Evolutionary conservation across 331 rosid genomes (phyloP).

Genomic region (Erythrophleum ivorense): DNA sequence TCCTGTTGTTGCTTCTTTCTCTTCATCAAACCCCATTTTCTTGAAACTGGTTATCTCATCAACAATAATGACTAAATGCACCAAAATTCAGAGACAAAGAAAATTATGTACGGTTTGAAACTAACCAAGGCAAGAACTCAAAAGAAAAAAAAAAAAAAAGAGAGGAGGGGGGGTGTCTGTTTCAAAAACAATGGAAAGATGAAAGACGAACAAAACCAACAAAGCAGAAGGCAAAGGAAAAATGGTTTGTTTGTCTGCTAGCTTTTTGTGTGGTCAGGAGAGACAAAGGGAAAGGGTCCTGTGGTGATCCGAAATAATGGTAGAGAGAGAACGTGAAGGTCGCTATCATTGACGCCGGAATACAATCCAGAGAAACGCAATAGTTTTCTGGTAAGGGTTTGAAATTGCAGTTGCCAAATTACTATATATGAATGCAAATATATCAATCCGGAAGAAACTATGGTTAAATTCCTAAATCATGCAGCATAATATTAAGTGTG

Average conservation of each 20-base stretch:
- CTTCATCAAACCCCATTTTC: constrained; percentile 61
- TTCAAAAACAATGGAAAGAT: constrained; percentile 31
- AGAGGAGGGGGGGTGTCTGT: neutral
- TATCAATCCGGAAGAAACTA: no score
- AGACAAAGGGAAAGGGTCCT: constrained; percentile 39
- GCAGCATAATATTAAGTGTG: no score
- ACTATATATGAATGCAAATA: no score
- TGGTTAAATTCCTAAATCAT: no score
- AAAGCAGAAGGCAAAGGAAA: neutral
- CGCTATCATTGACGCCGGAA: neutral
- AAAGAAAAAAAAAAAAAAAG: neutral
- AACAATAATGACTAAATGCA: constrained; percentile 33
- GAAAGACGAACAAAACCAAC: neutral
- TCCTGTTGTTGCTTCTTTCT: constrained; percentile 19
- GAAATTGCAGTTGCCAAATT: no score
- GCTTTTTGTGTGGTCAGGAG: constrained; percentile 42
- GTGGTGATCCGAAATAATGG: constrained; percentile 73
- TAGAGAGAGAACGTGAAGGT: neutral
- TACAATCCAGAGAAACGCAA: neutral
- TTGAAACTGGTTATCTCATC: constrained; percentile 56
- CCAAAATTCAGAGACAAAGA: constrained; percentile 8
- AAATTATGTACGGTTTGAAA: neutral
- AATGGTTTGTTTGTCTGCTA: constrained; percentile 23
- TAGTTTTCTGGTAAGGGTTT: no score
- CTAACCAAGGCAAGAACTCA: constrained; percentile 14